Evolutionary conservation across 805 yeast genomes (phyloP), one percentile per base, ranked within the genome.

Genomic region (Kazachstania psychrophila): DNA sequence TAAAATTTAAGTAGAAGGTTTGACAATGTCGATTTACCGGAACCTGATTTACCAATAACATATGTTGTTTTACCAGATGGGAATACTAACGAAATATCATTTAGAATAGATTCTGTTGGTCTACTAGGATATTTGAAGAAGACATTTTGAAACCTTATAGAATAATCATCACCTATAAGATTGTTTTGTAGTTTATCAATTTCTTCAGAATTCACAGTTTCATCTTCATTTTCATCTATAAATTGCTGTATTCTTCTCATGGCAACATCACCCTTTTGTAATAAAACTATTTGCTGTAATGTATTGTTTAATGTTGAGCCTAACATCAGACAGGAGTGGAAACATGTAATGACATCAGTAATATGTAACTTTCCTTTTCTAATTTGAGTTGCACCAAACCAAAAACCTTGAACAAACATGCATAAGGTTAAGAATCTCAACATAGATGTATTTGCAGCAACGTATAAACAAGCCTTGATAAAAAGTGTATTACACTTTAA

Each of bases 381-480:
- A 3, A 86, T 78, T 65, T 83, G 69, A 31, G 66, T 67, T 20
- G 79, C 72, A 1, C 97, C 99, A 61, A 80, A 89, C 85, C 94
- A 87, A 49, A 92, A 83, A 0, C 89, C 94, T 58, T 85, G 95
- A 3, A 88, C 82, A 64, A 89, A 87, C 77, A 87, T 78, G 52
- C 77, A 54, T 26, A 85, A 62, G 0, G 79, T 69, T 4, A 88
- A 46, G 17, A 72, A 60, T 47, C 79, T 72, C 34, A 79, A 57
- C 0, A 72, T 29, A 0, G 82, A 79, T 16, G 70, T 56, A 51
- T 85, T 87, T 16, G 49, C 41, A 10, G 77, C 63, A 5, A 74
- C 60, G 12, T 66, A 69, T 18, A 73, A 49, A n/a, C 73, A 65
- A 28, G 68, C 49, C 30, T 63, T 64, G 28, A 65, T 60, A 44